phyloP scores from a whole-genome alignment of 306 rosid genomes.

The Quercus wislizeni region DNA sequence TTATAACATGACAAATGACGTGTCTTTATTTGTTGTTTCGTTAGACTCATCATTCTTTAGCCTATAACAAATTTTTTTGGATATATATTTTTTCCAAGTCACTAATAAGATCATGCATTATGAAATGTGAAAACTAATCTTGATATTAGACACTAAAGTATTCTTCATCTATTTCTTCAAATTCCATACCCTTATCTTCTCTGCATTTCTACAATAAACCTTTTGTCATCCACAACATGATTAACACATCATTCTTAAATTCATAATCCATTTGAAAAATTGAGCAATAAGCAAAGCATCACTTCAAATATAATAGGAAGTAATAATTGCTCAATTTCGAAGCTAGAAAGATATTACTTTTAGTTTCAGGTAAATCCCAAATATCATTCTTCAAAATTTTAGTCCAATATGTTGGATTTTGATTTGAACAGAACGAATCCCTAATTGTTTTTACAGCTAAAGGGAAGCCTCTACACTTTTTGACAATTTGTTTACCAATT shows the following conservation, averaged over 20 bases:
- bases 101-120: constrained; percentile 33
- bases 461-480: constrained; percentile 23
- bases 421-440: constrained; percentile 10
- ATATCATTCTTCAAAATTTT: not conserved
- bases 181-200: not conserved
- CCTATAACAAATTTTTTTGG: constrained; percentile 2
- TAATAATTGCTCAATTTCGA: constrained; percentile 4
- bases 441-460: constrained; percentile 15
- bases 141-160: constrained; percentile 23
- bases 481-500: constrained; percentile 9
- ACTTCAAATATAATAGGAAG: not conserved
- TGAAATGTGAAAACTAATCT: constrained; percentile 23
- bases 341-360: not conserved
- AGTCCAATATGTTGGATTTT: constrained; percentile 4
- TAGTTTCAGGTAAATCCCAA: constrained; percentile 12
- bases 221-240: constrained; percentile 44
- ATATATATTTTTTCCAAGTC: constrained; percentile 31
- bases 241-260: constrained; percentile 17
- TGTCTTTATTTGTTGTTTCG: not conserved
- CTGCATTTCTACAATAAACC: constrained; percentile 11
- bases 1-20: constrained; percentile 30
- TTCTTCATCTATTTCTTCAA: constrained; percentile 28
- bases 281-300: constrained; percentile 18
- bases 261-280: constrained; percentile 20
- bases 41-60: not conserved